Conservation (phyloP, 2,329 filamentous ascomycete genomes). For the Phaeosphaeriaceae sp. region DNA sequence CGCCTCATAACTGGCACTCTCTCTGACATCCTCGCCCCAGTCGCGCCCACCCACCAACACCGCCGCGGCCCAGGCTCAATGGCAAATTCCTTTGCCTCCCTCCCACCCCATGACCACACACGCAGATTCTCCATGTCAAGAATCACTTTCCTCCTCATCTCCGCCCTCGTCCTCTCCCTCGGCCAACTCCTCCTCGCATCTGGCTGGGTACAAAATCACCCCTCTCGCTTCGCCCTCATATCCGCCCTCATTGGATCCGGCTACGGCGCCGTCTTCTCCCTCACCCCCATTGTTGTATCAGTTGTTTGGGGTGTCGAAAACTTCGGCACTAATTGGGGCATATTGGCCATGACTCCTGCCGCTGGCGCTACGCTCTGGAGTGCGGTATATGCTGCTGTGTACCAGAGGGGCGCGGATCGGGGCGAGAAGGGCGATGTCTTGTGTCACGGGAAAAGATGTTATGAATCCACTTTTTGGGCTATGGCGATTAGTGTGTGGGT, state of each 20-base stretch:
- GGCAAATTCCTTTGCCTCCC: slow-evolving; percentile 49
- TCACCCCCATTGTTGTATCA: slow-evolving; percentile 91
- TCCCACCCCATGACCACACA: slow-evolving; percentile 25
- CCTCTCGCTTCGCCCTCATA: slow-evolving; percentile 82
- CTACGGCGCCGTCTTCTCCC: slow-evolving; percentile 88
- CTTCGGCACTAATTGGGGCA: slow-evolving; percentile 97
- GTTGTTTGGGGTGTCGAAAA: slow-evolving; percentile 99
- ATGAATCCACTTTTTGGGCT: slow-evolving; percentile 82
- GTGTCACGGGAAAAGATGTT: slow-evolving; percentile 84
- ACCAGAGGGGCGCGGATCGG: slow-evolving; percentile 69
- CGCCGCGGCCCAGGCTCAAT: slow-evolving; percentile 57
- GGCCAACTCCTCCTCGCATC: slow-evolving; percentile 81
- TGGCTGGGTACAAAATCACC: slow-evolving; percentile 74
- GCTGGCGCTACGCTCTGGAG: slow-evolving; percentile 90
- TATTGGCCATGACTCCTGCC: slow-evolving; percentile 90
- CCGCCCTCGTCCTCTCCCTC: slow-evolving; percentile 80
- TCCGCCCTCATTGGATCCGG: slow-evolving; percentile 86
- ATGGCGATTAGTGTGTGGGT: slow-evolving; percentile 81
- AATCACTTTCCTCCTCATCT: slow-evolving; percentile 77
- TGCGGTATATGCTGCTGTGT: slow-evolving; percentile 81
- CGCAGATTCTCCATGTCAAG: slow-evolving; percentile 71
- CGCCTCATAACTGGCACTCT: slow-evolving; percentile 88
- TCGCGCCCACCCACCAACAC: slow-evolving; percentile 60
- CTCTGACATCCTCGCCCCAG: slow-evolving; percentile 81
- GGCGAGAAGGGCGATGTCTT: slow-evolving; percentile 57